Conservation (phyloP, 805 yeast genomes). For the Candida tibetensis region DNA sequence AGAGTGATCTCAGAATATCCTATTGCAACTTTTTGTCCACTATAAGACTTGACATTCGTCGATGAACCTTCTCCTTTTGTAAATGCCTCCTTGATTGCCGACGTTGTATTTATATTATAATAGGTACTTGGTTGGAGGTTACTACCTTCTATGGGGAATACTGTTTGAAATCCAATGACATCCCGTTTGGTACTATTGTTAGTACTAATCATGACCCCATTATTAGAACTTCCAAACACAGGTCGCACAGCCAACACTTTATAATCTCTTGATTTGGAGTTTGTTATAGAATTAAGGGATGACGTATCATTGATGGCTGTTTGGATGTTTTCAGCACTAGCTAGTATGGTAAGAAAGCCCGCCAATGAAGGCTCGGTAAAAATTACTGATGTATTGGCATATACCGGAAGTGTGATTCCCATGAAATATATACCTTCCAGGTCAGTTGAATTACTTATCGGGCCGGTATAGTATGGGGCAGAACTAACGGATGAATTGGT, state of each 20-base stretch:
- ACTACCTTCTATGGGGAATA: slow-evolving; percentile 25
- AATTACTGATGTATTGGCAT: slow-evolving; percentile 67
- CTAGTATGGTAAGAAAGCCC: slow-evolving; percentile 65
- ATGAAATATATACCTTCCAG: slow-evolving; percentile 45
- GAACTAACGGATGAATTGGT: neutral
- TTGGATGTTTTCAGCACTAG: slow-evolving; percentile 33
- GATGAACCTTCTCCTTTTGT: slow-evolving; percentile 25
- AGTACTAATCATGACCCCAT: neutral
- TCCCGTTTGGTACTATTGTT: slow-evolving; percentile 27
- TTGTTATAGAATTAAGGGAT: slow-evolving; percentile 3
- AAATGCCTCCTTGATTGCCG: slow-evolving; percentile 30
- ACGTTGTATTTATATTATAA: slow-evolving; percentile 26
- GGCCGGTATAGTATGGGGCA: slow-evolving; percentile 59
- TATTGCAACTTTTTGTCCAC: slow-evolving; percentile 29
- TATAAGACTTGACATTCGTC: slow-evolving; percentile 20
- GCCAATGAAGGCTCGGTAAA: slow-evolving; percentile 55
- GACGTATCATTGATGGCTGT: slow-evolving; percentile 24
- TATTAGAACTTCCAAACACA: slow-evolving; percentile 21
- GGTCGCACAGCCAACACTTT: slow-evolving; percentile 31
- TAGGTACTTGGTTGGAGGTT: slow-evolving; percentile 18
- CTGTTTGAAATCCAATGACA: slow-evolving; percentile 46
- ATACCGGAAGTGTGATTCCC: slow-evolving; percentile 78
- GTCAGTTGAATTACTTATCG: slow-evolving; percentile 43
- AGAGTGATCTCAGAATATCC: slow-evolving; percentile 32
- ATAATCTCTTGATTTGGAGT: slow-evolving; percentile 21